These are phyloP conservation scores for Coemansia sp. DNA, from an alignment of 192 early-diverging fungal genomes.

Conservation along the genomic window DNA sequence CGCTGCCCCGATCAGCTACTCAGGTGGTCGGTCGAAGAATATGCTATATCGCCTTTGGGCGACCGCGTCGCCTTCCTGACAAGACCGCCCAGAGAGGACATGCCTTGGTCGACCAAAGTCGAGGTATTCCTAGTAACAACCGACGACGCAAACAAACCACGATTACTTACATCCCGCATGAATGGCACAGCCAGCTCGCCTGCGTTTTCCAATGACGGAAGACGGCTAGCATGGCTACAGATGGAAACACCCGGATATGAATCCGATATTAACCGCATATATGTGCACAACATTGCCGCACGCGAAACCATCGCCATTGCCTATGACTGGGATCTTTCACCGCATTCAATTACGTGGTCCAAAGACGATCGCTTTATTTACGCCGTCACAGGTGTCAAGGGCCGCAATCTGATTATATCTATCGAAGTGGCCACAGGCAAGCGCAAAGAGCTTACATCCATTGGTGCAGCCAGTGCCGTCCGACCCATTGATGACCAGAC, in stretches of 20 bases:
- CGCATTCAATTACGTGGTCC: constrained; percentile 37
- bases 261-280: constrained; percentile 57
- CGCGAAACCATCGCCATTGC: constrained; percentile 46
- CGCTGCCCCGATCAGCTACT: constrained; percentile 55
- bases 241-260: constrained; percentile 69
- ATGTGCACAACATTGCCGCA: constrained; percentile 52
- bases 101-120: constrained; percentile 69
- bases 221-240: constrained; percentile 63
- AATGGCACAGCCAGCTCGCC: constrained; percentile 57
- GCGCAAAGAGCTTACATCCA: constrained; percentile 16
- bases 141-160: constrained; percentile 25
- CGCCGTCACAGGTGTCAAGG: constrained; percentile 10
- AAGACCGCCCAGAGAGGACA: constrained; percentile 50
- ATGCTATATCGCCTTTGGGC: constrained; percentile 60
- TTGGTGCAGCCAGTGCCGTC: constrained; percentile 10
- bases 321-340: constrained; percentile 58
- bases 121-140: constrained; percentile 63
- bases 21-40: constrained; percentile 52
- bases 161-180: constrained; percentile 47
- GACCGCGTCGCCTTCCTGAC: constrained; percentile 60
- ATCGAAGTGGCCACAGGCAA: constrained; percentile 11
- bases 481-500: constrained; percentile 33
- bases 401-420: constrained; percentile 11
- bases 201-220: constrained; percentile 59
- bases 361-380: constrained; percentile 15